phyloP scores from a whole-genome alignment of 208 protist species.

The Strigomonas culicis region DNA sequence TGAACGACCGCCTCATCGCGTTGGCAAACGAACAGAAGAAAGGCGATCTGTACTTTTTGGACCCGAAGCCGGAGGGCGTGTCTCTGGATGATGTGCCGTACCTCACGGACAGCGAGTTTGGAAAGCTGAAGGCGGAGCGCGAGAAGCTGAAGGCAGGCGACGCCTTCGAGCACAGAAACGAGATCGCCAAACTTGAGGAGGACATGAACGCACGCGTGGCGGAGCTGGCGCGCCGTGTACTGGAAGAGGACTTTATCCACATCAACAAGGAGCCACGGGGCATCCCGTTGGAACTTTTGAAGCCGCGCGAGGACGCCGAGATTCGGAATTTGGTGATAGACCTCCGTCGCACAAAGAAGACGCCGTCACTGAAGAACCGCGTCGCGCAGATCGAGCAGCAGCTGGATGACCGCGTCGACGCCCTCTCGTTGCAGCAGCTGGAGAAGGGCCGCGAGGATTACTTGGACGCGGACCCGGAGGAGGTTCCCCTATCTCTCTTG shows the following conservation, averaged over 20 bases:
- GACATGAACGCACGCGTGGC: conserved; percentile 50
- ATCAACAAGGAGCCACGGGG: conserved; percentile 54
- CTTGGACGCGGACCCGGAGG: conserved; percentile 46
- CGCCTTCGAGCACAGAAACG: conserved; percentile 48
- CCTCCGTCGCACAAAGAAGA: conserved; percentile 31
- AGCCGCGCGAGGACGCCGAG: conserved; percentile 43
- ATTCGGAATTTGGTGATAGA: conserved; percentile 37
- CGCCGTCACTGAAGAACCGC: conserved; percentile 25
- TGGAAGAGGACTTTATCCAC: conserved; percentile 46
- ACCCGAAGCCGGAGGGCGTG: conserved; percentile 43
- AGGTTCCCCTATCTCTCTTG: conserved; percentile 49
- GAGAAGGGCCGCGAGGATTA: conserved; percentile 49
- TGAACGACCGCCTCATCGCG: conserved; percentile 57
- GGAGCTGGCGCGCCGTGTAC: conserved; percentile 37
- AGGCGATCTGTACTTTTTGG: conserved; percentile 80
- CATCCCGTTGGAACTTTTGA: conserved; percentile 60
- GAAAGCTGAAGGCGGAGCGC: conserved; percentile 37
- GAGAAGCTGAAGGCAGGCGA: conserved; percentile 38
- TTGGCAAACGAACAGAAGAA: conserved; percentile 53
- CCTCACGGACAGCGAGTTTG: conserved; percentile 41
- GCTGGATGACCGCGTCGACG: conserved; percentile 38
- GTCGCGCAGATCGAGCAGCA: conserved; percentile 32
- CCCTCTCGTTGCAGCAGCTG: conserved; percentile 38
- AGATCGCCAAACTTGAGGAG: conserved; percentile 40
- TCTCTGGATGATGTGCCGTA: conserved; percentile 34